Evolutionary conservation across 352 stramenopile genomes (phyloP).

Genomic region (Pythium apleroticum): DNA sequence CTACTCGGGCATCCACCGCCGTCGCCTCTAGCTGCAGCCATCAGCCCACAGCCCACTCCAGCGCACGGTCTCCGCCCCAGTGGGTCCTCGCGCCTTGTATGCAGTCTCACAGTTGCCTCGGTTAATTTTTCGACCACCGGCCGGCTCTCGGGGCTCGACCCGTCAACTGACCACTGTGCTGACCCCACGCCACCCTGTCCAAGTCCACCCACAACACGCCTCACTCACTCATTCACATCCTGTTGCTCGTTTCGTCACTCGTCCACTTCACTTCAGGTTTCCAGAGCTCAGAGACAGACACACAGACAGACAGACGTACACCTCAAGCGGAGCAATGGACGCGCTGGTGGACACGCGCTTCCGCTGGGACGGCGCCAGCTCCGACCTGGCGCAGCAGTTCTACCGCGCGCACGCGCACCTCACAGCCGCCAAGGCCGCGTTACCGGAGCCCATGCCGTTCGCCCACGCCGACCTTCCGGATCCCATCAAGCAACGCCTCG

Average conservation of each 20-base stretch:
- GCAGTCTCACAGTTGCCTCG: not conserved
- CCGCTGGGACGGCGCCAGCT: conserved; percentile 23
- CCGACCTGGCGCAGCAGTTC: conserved; percentile 34
- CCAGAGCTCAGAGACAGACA: no score
- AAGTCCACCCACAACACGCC: no score
- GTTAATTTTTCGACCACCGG: not conserved
- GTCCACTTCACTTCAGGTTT: not conserved
- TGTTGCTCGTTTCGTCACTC: not conserved
- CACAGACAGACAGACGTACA: no score
- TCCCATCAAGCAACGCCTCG: conserved; percentile 10
- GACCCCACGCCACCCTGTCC: no score
- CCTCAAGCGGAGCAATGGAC: no score
- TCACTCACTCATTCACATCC: not conserved
- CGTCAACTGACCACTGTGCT: not conserved
- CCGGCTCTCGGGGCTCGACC: not conserved
- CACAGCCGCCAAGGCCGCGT: not conserved
- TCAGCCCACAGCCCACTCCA: no score
- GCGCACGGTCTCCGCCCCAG: no score
- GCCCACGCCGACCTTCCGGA: conserved; percentile 15
- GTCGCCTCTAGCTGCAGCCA: no score
- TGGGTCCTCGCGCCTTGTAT: no score
- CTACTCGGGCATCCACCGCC: no score
- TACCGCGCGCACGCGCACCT: conserved; percentile 19
- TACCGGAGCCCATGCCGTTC: conserved; percentile 8
- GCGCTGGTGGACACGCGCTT: conserved; percentile 8